Evolutionary conservation across 257 asterid genomes (phyloP), one percentile per base, ranked within the genome.

Genomic region (Ilex asprella): DNA sequence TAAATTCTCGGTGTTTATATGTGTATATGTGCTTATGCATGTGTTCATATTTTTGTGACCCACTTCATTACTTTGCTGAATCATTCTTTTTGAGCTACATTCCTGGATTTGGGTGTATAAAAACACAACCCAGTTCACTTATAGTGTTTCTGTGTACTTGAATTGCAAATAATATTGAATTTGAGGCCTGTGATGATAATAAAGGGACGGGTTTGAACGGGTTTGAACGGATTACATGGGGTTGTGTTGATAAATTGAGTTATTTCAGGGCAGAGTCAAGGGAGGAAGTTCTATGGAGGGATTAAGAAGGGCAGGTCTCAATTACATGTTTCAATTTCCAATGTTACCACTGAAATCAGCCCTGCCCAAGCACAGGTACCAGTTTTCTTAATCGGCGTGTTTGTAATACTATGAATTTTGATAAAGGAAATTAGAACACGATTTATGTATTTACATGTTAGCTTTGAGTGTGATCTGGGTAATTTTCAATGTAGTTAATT

Each of bases 291-390:
- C 63, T 74, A 69, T 71, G 84, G 91, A 57, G 88, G 57, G 55
- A 74, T 77, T 55, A 81, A 66, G 62, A 81, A 84, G 68, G 30
- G 57, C 9, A n/a, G 15, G 27, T 53, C 57, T 15, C 57, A 21
- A 15, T 53, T 53, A 2, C 30, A 21, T 60, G 70, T 84, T 54
- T 75, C 89, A 2, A 75, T 86, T 60, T 78, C 96, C 39, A 88
- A 78, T 79, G 91, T 88, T 21, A 87, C 95, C 68, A 84, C 95
- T 63, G 90, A 87, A 59, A 57, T 76, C 56, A 74, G 64, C 76
- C 83, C 97, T 75, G 71, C 82, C 35, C 95, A 78, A 55, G 82
- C 74, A 50, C 67, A 85, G 87, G 96, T 88, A 71, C 32, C 4
- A 16, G 43, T 39, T 59, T 51, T 39, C 61, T n/a, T 13, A 0